Evolutionary conservation across 768 basidiomycete genomes (phyloP).

Genomic region (Calocybe indica): DNA sequence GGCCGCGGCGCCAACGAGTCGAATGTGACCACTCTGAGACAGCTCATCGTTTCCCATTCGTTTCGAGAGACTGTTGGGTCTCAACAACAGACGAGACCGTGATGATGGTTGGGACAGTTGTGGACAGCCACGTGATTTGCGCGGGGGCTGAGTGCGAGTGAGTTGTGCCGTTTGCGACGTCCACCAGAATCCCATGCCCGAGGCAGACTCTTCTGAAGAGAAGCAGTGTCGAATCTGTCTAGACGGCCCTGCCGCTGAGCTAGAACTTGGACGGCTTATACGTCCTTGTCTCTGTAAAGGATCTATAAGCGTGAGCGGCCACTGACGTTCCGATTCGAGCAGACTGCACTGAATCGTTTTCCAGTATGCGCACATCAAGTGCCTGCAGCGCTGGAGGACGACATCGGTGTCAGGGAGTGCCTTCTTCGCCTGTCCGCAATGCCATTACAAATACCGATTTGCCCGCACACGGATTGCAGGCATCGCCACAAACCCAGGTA

Average conservation of each 20-base stretch:
- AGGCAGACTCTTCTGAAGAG: constrained; percentile 26
- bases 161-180: neutral
- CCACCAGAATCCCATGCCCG: constrained; percentile 10
- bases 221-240: constrained; percentile 85
- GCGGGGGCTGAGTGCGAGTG: neutral
- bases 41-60: constrained; percentile 25
- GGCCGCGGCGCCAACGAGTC: constrained; percentile 50
- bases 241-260: constrained; percentile 56
- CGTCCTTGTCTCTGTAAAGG: constrained; percentile 79
- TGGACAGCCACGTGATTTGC: neutral
- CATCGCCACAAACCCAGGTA: constrained; percentile 73
- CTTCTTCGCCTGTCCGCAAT: constrained; percentile 79
- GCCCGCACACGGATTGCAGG: constrained; percentile 65
- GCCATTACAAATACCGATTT: constrained; percentile 73
- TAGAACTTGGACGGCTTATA: constrained; percentile 67
- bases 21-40: constrained; percentile 28
- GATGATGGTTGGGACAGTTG: neutral
- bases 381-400: constrained; percentile 71
- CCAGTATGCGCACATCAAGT: constrained; percentile 77
- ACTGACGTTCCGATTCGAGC: constrained; percentile 10
- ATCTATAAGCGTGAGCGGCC: constrained; percentile 52
- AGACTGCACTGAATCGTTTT: neutral
- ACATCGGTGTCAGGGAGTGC: constrained; percentile 54
- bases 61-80: neutral
- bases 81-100: neutral